Evolutionary conservation across 768 basidiomycete genomes (phyloP).

Genomic region (Hemileccinum rubropunctum): DNA sequence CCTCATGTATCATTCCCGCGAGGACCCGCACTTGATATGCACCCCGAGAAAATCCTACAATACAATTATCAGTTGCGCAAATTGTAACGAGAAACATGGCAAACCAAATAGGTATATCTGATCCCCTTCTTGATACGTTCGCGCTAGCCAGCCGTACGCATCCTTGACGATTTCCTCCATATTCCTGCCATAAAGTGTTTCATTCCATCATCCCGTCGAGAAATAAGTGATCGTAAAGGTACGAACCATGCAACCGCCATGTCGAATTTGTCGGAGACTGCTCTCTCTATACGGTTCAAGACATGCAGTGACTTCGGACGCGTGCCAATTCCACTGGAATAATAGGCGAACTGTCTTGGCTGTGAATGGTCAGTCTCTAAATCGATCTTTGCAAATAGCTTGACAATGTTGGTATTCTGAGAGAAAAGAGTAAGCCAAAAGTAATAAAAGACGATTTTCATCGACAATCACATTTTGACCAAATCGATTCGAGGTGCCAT

Average conservation of each 20-base stretch:
- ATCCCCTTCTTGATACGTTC: conserved; percentile 32
- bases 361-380: conserved; percentile 9
- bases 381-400: conserved; percentile 30
- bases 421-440: conserved; percentile 1
- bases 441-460: background rate
- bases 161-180: conserved; percentile 33
- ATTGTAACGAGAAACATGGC: background rate
- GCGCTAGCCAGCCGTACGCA: conserved; percentile 34
- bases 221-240: background rate
- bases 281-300: conserved; percentile 15
- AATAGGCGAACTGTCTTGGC: conserved; percentile 33
- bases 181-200: conserved; percentile 24
- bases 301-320: conserved; percentile 27
- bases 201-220: background rate
- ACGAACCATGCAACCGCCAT: conserved; percentile 38
- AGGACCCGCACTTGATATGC: conserved; percentile 41
- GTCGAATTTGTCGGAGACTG: conserved; percentile 28
- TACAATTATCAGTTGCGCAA: background rate
- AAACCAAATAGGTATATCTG: conserved; percentile 36
- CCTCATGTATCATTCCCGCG: conserved; percentile 40
- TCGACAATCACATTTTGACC: conserved; percentile 16
- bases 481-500: conserved; percentile 23
- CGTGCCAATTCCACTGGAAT: conserved; percentile 39
- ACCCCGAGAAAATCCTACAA: conserved; percentile 41
- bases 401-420: conserved; percentile 39